Base-by-base conservation (phyloP, 441 rosid genomes). In the Corymbia calophylla region DNA sequence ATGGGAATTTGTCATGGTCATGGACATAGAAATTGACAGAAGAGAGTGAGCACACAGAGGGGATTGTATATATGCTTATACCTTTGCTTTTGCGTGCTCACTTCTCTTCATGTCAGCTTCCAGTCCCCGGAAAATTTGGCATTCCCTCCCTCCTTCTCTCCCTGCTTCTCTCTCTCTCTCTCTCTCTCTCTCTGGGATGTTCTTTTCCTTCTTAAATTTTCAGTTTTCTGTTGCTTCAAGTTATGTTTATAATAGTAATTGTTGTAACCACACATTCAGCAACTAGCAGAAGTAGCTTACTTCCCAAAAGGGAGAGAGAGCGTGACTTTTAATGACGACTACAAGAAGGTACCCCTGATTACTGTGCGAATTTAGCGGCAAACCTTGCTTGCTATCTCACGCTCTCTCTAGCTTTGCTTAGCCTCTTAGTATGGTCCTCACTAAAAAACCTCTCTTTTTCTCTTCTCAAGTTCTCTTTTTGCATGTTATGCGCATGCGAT, bases 21-120 rank as follows among this genome's bases (percentile, higher is more conserved):
- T 95, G 88, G 88, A 87, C 92, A 87, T 88, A 64, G 96, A 96
- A 95, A 91, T 94, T 98, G 99, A 98, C 99, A 97, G 99, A 97
- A 98, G 99, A 98, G 99, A 96, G 98, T 96, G 99, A 96, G 99
- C 99, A 98, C 99, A 93, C 97, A 96, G 94, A 93, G 97, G 97
- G 87, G 92, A 86, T 94, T 93, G 95, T 94, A 97, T 95, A 62
- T 35, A 90, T 88, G 48, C 86, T 88, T 94, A 93, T 95, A 93
- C 95, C 90, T 84, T 88, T 96, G 96, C 97, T 93, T 94, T 95
- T 97, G 97, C 92, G 99, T 98, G 99, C 99, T 96, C 97, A 96
- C 93, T 91, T 92, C 97, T 96, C 98, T 93, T 93, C 89, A 93
- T 95, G 99, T 97, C 99, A 95, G 82, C 82, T 62, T 88, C 82